Base-by-base conservation (phyloP, 805 yeast genomes). In the Metschnikowia orientalis region DNA sequence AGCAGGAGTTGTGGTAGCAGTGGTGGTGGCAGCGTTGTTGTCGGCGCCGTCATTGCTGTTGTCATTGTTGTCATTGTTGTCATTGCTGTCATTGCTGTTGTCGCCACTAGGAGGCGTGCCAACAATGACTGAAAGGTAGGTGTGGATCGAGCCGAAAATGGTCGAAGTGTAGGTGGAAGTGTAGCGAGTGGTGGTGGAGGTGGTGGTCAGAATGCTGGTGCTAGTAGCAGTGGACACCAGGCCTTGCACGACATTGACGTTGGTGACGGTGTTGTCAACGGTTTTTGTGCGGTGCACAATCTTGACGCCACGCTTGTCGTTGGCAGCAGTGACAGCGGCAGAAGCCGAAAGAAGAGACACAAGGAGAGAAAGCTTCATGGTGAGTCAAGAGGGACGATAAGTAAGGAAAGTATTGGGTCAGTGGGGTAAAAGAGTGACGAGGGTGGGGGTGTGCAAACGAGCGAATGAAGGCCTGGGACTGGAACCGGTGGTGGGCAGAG, bases 111-210 rank as follows among this genome's bases (percentile, higher is more conserved):
- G n/a, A n/a, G n/a, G 26, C 17, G 21, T 22, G n/a, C 22, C 26
- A 16, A 22, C 21, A 4, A 29, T n/a, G 21, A 29, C 32, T 16
- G 32, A 29, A 17, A 64, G 54, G 44, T 46, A 64, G 18, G 67
- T 61, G 20, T 48, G 39, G 10, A 61, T 61, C 16, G 53, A 45
- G 14, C 71, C 71, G 34, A 59, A 56, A n/a, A 65, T 57, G 11
- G 69, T 63, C 2, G 61, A 55, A 4, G 71, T 66, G 23, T 58
- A 64, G 6, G 72, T 66, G 11, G 69, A 69, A 25, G 71, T 66
- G 46, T 63, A 65, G 18, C 54, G 50, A 15, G 71, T 66, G 16
- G 57, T 50, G 12, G 71, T 66, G 23, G 56, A 47, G 11, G 66
- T 61, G 13, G 56, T 44, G 14, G 68, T 61, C 30, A 52, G 48